Evolutionary conservation across 805 yeast species (phyloP).

Genomic region (Grigorovia transvaalensis): DNA sequence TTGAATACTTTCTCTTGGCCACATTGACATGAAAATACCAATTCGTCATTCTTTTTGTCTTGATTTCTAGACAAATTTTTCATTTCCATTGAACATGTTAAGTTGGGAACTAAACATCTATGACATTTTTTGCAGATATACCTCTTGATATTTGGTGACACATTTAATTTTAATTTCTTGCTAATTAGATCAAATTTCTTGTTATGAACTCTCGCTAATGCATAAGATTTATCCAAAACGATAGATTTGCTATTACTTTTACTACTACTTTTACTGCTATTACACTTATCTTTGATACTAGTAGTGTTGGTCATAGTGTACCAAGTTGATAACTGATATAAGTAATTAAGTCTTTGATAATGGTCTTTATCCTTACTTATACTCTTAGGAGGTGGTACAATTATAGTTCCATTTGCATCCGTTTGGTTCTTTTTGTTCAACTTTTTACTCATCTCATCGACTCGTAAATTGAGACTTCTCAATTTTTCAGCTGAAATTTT

Average conservation of each 20-base stretch:
- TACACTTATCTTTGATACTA: background rate
- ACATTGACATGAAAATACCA: constrained; percentile 46
- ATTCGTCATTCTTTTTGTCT: constrained; percentile 36
- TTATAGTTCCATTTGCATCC: constrained; percentile 14
- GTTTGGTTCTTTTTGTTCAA: background rate
- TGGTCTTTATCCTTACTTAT: constrained; percentile 45
- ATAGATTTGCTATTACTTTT: background rate
- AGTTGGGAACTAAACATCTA: constrained; percentile 40
- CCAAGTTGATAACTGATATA: constrained; percentile 44
- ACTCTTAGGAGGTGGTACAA: constrained; percentile 29
- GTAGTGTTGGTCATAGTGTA: constrained; percentile 19
- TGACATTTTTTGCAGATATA: constrained; percentile 60
- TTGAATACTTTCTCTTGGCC: constrained; percentile 47
- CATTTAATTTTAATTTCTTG: constrained; percentile 54
- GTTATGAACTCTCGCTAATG: constrained; percentile 46
- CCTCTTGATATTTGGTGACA: constrained; percentile 59
- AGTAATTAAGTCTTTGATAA: constrained; percentile 46
- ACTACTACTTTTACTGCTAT: too few species aligned
- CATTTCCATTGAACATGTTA: constrained; percentile 32
- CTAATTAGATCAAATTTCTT: constrained; percentile 50
- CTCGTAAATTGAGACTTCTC: background rate
- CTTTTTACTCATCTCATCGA: constrained; percentile 1
- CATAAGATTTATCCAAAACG: constrained; percentile 5
- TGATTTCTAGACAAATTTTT: constrained; percentile 8
- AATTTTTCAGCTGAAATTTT: background rate